phyloP scores from a whole-genome alignment of 345 rosid genomes.

The Pistacia vera region DNA sequence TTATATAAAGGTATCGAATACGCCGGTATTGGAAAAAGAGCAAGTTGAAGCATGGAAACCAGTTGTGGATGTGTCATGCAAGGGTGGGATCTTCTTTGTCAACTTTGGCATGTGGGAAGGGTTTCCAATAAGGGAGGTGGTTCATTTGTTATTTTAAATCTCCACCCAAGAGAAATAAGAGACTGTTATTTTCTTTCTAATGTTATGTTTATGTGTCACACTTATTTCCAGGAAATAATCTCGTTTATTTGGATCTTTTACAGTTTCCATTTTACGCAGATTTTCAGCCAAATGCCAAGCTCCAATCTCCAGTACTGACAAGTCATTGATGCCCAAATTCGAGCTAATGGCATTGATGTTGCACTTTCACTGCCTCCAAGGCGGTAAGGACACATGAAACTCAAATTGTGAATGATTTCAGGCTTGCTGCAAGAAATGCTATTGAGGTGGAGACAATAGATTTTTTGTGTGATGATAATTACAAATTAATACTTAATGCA shows the following conservation, averaged over 20 bases:
- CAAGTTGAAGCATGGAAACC: no score
- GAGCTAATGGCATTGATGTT: slow-evolving; percentile 39
- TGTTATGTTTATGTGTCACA: no score
- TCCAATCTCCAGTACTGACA: slow-evolving; percentile 64
- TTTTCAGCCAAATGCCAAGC: no score
- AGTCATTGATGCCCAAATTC: slow-evolving; percentile 45
- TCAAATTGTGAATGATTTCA: no score
- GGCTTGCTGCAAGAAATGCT: no score
- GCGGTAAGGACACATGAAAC: slow-evolving; percentile 64
- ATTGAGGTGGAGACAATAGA: slow-evolving; percentile 19
- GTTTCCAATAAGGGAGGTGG: slow-evolving; percentile 59
- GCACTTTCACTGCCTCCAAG: slow-evolving; percentile 57
- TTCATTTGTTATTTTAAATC: no score
- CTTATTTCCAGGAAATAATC: no score
- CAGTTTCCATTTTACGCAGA: slow-evolving; percentile 25
- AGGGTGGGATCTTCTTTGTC: no score
- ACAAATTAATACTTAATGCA: no score
- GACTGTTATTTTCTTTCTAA: not conserved
- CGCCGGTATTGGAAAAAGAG: no score
- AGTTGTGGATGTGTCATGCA: no score
- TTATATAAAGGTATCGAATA: slow-evolving; percentile 38
- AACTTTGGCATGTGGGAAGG: slow-evolving; percentile 73
- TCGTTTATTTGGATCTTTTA: not conserved
- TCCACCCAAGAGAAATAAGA: not conserved
- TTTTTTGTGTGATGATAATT: no score